Evolutionary conservation across 2,329 filamentous ascomycete genomes (phyloP), one percentile per base, ranked within the genome.

Genomic region (Ceratocystis destructans): DNA sequence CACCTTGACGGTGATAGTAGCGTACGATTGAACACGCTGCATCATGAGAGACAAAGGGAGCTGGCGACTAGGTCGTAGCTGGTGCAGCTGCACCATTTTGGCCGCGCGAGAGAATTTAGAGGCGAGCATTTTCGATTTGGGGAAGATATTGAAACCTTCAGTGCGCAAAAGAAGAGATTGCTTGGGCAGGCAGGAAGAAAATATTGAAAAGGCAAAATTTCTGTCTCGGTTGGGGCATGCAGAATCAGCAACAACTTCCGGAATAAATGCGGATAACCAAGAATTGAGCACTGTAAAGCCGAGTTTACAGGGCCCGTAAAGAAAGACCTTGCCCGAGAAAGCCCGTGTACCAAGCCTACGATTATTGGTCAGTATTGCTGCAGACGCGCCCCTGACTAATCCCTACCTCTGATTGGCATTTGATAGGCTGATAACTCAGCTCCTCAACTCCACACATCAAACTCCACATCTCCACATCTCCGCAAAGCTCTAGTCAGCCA

Each of bases 1-100:
- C 71, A 97, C 94, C 79, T 97, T 93, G 76, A 99, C 86, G 70
- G 93, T 79, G 71, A 84, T 87, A 74, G 96, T 90, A 75, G 92
- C 92, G 73, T 87, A 87, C 70, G 72, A 80, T 70, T 84, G 82
- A 64, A 83, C 79, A n/a, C 70, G 71, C 72, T 85, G 83, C 73
- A 78, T 75, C 74, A 83, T 79, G 73, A 83, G 25, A 59, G 55
- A 59, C 8, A 81, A 79, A 64, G 83, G 77, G 72, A 78, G 73
- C 66, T 75, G 70, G 57, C 69, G 71, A 64, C 72, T 71, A 67
- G 67, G 65, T 31, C 73, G 73, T 65, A 74, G 69, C 50, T 72
- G 75, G 69, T 78, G 78, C 70, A 79, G 73, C 44, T 79, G 76
- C 73, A 75, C 74, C 70, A 77, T 73, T 69, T 79, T 76, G 70